These are phyloP conservation scores for Marasmius sp. DNA, from an alignment of 1,284 basidiomycete genomes.

Conservation along the genomic window DNA sequence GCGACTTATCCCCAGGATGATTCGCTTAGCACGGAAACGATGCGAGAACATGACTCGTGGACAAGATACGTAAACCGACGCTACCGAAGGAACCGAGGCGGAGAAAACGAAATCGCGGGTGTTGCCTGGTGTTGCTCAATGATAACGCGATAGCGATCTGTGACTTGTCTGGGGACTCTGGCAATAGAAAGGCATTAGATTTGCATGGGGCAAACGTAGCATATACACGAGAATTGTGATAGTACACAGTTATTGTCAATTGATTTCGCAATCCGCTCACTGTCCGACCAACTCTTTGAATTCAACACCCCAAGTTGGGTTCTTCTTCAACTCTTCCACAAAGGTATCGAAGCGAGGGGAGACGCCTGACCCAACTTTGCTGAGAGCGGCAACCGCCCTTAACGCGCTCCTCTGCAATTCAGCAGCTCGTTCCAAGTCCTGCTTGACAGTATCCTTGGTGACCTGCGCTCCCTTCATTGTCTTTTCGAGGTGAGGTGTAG, in stretches of 20 bases:
- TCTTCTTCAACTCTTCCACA: slow-evolving; percentile 69
- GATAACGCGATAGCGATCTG: background rate
- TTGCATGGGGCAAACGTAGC: background rate
- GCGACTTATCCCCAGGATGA: no score
- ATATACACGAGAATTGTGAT: background rate
- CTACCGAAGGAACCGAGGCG: no score
- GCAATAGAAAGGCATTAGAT: background rate
- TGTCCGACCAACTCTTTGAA: slow-evolving; percentile 54
- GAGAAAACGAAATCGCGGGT: no score
- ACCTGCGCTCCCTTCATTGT: slow-evolving; percentile 91
- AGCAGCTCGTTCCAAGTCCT: slow-evolving; percentile 91
- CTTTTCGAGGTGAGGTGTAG: slow-evolving; percentile 77
- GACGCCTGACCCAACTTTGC: slow-evolving; percentile 64
- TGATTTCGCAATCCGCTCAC: background rate
- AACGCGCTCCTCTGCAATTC: slow-evolving; percentile 90
- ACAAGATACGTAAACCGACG: no score
- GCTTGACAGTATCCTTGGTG: slow-evolving; percentile 94
- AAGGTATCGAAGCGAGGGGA: slow-evolving; percentile 76
- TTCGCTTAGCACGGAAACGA: no score
- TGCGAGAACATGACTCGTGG: no score
- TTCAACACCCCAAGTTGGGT: slow-evolving; percentile 61
- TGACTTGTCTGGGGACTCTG: background rate
- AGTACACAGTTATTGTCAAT: background rate
- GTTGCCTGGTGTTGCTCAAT: no score
- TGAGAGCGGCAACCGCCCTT: slow-evolving; percentile 83